Percentiles rank a stretch among this genome's conserved stretches.
Evolutionary conservation across 2,329 filamentous ascomycete genomes (phyloP).

Genomic region (Alternaria ventricosa): DNA sequence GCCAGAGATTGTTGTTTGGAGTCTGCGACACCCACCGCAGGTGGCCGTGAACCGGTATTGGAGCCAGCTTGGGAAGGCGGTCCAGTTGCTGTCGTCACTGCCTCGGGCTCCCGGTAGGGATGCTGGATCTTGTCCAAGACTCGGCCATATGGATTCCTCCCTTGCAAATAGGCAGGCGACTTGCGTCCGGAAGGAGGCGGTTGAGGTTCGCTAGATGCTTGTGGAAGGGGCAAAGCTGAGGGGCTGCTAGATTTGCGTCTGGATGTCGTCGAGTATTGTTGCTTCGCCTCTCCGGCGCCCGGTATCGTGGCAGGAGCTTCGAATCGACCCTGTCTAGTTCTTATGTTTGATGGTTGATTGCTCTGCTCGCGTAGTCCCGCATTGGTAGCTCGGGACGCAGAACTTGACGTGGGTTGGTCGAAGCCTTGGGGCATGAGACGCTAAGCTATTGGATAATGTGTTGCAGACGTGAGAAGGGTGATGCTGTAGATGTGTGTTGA

Average conservation of each 20-base stretch:
- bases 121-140: constrained; percentile 33
- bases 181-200: constrained; percentile 17
- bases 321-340: constrained; percentile 19
- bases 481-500: not conserved
- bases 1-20: constrained; percentile 26
- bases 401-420: constrained; percentile 26
- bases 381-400: constrained; percentile 18
- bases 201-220: constrained; percentile 11
- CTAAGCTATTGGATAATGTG: not conserved
- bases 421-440: constrained; percentile 32
- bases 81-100: constrained; percentile 1
- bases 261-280: constrained; percentile 7
- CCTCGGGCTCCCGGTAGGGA: constrained; percentile 23
- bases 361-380: constrained; percentile 18
- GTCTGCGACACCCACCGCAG: constrained; percentile 23
- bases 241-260: constrained; percentile 13
- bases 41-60: constrained; percentile 23
- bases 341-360: constrained; percentile 13
- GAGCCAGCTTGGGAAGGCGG: constrained; percentile 32
- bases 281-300: constrained; percentile 6
- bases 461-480: not conserved
- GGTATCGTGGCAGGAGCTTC: constrained; percentile 7
- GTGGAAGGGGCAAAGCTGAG: constrained; percentile 7
- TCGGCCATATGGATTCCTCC: constrained; percentile 43
- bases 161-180: constrained; percentile 36